Conservation (phyloP, 2,329 filamentous ascomycete species). For the Chrysosporium keratinophilum region DNA sequence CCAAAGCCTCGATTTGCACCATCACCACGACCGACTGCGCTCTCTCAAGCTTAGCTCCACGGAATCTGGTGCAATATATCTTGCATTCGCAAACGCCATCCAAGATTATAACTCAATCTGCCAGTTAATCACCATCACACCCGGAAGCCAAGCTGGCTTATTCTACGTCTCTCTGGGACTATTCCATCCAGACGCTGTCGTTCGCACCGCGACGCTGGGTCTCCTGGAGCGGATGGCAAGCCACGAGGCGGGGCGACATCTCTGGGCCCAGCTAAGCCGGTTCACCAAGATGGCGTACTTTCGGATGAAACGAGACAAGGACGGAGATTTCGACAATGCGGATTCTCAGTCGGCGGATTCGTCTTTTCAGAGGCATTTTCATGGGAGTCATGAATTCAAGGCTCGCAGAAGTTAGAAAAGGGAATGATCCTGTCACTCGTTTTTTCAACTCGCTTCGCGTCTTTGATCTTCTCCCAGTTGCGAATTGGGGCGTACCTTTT, state of each 20-base stretch:
- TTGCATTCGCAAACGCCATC: slow-evolving; percentile 64
- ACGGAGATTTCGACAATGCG: slow-evolving; percentile 18
- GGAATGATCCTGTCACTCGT: neutral
- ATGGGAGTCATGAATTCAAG: slow-evolving; percentile 6
- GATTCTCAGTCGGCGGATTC: neutral
- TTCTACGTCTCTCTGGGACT: slow-evolving; percentile 86
- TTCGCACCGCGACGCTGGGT: slow-evolving; percentile 65
- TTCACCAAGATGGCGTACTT: slow-evolving; percentile 83
- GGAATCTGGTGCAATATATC: slow-evolving; percentile 74
- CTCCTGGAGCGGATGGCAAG: slow-evolving; percentile 71
- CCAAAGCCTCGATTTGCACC: slow-evolving; percentile 58
- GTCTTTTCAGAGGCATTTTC: neutral
- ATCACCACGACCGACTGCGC: slow-evolving; percentile 84
- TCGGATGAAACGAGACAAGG: slow-evolving; percentile 58
- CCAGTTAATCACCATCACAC: slow-evolving; percentile 69
- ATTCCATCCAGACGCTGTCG: slow-evolving; percentile 77
- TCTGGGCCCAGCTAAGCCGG: slow-evolving; percentile 75
- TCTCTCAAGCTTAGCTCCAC: slow-evolving; percentile 65
- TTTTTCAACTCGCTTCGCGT: neutral
- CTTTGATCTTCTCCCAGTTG: neutral
- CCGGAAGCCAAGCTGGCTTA: slow-evolving; percentile 74
- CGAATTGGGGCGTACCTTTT: no score
- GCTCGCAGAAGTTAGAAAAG: slow-evolving; percentile 5
- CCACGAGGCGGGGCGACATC: slow-evolving; percentile 86
- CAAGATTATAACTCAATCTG: slow-evolving; percentile 77